Evolutionary conservation across 768 basidiomycete species (phyloP), one percentile per base, ranked within the genome.

Genomic region (Paxillus rubicundulus): DNA sequence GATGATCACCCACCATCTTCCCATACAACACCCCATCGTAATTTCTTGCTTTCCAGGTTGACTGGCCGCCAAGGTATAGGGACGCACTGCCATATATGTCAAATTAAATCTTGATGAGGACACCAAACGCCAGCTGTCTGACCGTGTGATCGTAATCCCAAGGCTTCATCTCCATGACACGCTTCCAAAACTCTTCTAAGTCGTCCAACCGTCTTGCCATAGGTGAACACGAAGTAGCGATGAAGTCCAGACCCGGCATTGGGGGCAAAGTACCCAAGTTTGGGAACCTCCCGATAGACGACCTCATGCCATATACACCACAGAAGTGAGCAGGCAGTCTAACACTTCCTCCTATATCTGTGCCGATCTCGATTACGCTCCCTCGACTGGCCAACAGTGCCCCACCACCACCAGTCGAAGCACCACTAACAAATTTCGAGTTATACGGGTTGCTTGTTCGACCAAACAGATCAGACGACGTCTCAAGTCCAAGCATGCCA

Each of bases 381-480:
- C 80, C 80, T 10, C 72, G 71, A 33, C 67, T 62, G 0, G 80
- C 79, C 3, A 81, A 60, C 17, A 82, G 68, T 8, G 81, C 78
- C 1, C 67, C 74, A 18, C 80, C 81, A 6, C 80, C 80, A 24
- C 80, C 80, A 0, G 77, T 77, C 0, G 79, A 81, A 21, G 76
- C 80, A 5, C 80, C 80, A 10, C 72, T 70, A 1, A 60, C 64
- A 47, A 69, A 73, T 7, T 70, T 67, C 5, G 64, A 52, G 50
- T 78, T 77, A 62, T 76, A 74, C 0, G 80, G 80, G 59, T 82
- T 81, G 13, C 63, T 65, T 5, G 79, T 79, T 30, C 65, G 66
- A 9, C 79, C 80, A 52, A 73, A 80, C 3, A 79, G 57, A 54
- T 78, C 73, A 40, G 77, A 78, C 42, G 60, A 53, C 0, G 71